Evolutionary conservation across 179 eudicot species (phyloP).

Genomic region (Nepenthes alata): DNA sequence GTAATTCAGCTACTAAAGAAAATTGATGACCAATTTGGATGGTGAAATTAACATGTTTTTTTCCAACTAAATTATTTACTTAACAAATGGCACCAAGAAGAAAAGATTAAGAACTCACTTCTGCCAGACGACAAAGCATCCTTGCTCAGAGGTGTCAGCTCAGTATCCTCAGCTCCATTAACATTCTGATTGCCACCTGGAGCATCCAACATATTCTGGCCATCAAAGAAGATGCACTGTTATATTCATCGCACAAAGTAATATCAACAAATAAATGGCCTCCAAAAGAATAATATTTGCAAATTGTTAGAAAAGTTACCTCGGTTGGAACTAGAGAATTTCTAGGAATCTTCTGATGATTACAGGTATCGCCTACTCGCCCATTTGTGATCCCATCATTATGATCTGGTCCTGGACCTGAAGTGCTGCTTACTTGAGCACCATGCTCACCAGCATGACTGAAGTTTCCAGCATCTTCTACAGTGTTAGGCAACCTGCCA

Average conservation of each 20-base stretch:
- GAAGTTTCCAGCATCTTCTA: slow-evolving; percentile 12
- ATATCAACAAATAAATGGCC: background rate
- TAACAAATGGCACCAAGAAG: background rate
- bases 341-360: slow-evolving; percentile 12
- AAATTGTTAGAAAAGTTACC: slow-evolving; percentile 17
- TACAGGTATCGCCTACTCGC: slow-evolving; percentile 6
- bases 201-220: slow-evolving; percentile 15
- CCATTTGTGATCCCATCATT: slow-evolving; percentile 9
- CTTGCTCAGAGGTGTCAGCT: slow-evolving; percentile 12
- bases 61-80: background rate
- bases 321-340: slow-evolving; percentile 8
- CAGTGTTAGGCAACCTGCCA: slow-evolving; percentile 15
- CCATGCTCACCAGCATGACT: slow-evolving; percentile 6
- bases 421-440: slow-evolving; percentile 15
- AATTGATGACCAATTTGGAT: no score
- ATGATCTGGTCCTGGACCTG: slow-evolving; percentile 16
- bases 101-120: slow-evolving; percentile 18
- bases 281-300: background rate
- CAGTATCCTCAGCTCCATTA: slow-evolving; percentile 7
- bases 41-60: slow-evolving; percentile 3
- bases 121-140: slow-evolving; percentile 10
- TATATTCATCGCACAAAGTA: background rate
- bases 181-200: slow-evolving; percentile 17
- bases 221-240: background rate
- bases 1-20: no score